Conservation (phyloP, 371 early-diverging fungal genomes). For the Vairimorpha apis region DNA sequence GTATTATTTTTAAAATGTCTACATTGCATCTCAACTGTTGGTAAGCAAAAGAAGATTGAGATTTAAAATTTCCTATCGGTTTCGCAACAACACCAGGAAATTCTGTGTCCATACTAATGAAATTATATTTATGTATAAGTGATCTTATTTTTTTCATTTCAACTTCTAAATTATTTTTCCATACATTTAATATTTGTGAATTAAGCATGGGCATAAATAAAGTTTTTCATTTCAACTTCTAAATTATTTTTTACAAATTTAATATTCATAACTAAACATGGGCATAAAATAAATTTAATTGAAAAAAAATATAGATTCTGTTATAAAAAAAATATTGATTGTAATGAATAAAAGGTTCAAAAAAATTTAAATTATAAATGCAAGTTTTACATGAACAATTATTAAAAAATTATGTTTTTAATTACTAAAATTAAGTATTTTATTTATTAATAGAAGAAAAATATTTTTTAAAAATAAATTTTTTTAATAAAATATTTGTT, state of each 20-base stretch:
- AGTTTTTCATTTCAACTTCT: not conserved
- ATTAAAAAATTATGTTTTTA: no score
- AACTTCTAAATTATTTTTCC: constrained; percentile 88
- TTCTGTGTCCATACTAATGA: constrained; percentile 97
- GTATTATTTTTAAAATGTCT: constrained; percentile 92
- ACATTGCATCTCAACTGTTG: constrained; percentile 95
- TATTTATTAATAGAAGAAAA: no score
- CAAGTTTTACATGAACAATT: no score
- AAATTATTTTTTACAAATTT: not conserved
- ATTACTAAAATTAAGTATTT: no score
- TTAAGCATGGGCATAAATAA: constrained; percentile 11
- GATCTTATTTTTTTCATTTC: constrained; percentile 83
- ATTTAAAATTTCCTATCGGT: constrained; percentile 82
- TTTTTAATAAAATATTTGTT: no score
- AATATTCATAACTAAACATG: no score
- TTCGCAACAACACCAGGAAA: constrained; percentile 98
- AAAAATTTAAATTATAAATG: no score
- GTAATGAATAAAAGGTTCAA: no score
- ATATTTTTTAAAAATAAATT: no score
- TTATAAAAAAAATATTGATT: no score
- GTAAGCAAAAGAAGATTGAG: constrained; percentile 65
- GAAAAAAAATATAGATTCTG: no score
- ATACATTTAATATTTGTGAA: constrained; percentile 68
- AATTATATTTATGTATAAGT: constrained; percentile 80
- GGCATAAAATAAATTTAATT: no score